These are phyloP conservation scores for Graphiopsis chlorocephala DNA, from an alignment of 2,329 filamentous ascomycete genomes.

Conservation along the genomic window DNA sequence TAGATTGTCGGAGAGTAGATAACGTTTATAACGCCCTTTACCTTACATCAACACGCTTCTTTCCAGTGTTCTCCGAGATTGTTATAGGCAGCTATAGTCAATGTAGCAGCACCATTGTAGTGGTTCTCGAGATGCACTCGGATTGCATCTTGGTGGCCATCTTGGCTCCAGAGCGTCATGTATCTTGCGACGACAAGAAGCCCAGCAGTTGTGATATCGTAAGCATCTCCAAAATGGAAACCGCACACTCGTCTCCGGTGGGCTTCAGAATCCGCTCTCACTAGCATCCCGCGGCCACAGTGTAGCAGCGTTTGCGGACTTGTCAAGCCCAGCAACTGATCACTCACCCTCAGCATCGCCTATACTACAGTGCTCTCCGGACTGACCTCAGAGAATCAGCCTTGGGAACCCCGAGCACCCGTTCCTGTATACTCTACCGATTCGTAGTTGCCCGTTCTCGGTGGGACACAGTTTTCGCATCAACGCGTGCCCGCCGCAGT, in stretches of 20 bases:
- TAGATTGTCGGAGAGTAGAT: neutral
- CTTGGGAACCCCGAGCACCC: neutral
- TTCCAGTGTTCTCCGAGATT: neutral
- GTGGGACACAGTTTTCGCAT: neutral
- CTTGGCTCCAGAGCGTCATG: neutral
- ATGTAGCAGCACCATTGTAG: neutral
- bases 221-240: neutral
- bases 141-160: neutral
- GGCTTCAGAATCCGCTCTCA: neutral
- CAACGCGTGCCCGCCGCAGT: neutral
- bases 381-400: neutral
- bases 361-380: neutral
- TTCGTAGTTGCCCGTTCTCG: no score
- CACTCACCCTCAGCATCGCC: neutral
- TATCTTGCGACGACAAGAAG: neutral
- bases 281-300: neutral
- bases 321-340: neutral
- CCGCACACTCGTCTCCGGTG: neutral
- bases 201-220: neutral
- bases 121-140: neutral
- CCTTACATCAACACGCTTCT: neutral
- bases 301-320: neutral
- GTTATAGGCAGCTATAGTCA: neutral
- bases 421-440: neutral
- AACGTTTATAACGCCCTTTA: neutral